Conservation (phyloP, 352 stramenopile species). For the Globisporangium nodosum region DNA sequence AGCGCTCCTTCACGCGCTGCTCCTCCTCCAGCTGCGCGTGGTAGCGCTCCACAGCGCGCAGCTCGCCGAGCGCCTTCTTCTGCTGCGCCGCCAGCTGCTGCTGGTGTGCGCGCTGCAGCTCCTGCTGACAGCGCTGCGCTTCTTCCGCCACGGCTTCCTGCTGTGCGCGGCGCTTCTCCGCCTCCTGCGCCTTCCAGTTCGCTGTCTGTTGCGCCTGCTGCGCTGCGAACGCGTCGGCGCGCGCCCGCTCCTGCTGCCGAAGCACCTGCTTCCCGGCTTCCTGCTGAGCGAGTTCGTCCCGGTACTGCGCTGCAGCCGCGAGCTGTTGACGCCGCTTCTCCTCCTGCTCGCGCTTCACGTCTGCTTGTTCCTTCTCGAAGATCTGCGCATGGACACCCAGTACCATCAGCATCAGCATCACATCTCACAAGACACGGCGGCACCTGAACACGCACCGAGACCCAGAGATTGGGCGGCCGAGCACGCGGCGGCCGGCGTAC, state of each 20-base stretch:
- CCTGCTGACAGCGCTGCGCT: constrained; percentile 33
- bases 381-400: constrained; percentile 15
- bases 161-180: constrained; percentile 22
- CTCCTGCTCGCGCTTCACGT: constrained; percentile 47
- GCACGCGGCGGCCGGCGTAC: constrained; percentile 40
- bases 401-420: neutral
- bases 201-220: constrained; percentile 32
- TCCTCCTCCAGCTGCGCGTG: constrained; percentile 40
- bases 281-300: constrained; percentile 34
- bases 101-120: constrained; percentile 32
- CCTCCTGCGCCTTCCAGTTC: constrained; percentile 36
- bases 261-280: constrained; percentile 30
- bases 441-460: constrained; percentile 19
- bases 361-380: constrained; percentile 51
- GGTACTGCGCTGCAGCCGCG: constrained; percentile 31
- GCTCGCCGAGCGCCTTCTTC: constrained; percentile 38
- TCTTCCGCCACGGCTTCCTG: constrained; percentile 32
- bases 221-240: constrained; percentile 29
- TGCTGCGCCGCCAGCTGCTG: constrained; percentile 27
- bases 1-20: constrained; percentile 32
- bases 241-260: constrained; percentile 21
- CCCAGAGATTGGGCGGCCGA: constrained; percentile 49
- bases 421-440: neutral
- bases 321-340: constrained; percentile 35
- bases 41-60: constrained; percentile 33